phyloP scores from a whole-genome alignment of 1,284 basidiomycete species.

The Papiliotrema laurentii region DNA sequence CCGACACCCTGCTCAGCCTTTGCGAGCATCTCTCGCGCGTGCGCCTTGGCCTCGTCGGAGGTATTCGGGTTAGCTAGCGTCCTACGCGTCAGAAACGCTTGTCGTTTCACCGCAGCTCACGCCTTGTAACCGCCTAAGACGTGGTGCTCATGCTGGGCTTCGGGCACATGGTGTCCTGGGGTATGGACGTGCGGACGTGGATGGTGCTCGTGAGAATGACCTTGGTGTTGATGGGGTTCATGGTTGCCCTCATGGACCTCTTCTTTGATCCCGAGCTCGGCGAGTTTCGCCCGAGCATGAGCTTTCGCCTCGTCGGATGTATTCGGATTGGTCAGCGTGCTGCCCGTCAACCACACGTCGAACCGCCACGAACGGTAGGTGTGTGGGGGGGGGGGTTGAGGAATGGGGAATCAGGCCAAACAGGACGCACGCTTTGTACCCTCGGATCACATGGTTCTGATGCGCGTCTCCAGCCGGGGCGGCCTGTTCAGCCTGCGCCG shows the following conservation, averaged over 20 bases:
- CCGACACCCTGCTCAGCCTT: neutral
- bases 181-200: no score
- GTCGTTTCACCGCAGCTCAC: slow-evolving; percentile 2
- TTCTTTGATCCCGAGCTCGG: no score
- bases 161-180: no score
- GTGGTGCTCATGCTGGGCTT: slow-evolving; percentile 1
- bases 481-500: no score
- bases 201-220: no score
- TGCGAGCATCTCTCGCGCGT: neutral
- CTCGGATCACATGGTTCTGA: slow-evolving; percentile 5
- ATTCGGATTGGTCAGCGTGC: neutral
- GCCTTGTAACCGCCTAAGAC: slow-evolving; percentile 12
- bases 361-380: neutral
- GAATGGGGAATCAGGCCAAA: no score
- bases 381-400: no score
- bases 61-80: neutral
- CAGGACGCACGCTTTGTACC: slow-evolving; percentile 15
- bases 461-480: neutral
- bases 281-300: neutral
- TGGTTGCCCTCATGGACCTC: no score
- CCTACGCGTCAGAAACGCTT: neutral
- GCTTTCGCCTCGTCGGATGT: neutral
- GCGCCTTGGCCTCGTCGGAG: neutral
- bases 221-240: no score
- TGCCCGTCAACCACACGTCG: neutral